phyloP scores from a whole-genome alignment of 176 grass and related monocot genomes.

The Aegilops longissima region DNA sequence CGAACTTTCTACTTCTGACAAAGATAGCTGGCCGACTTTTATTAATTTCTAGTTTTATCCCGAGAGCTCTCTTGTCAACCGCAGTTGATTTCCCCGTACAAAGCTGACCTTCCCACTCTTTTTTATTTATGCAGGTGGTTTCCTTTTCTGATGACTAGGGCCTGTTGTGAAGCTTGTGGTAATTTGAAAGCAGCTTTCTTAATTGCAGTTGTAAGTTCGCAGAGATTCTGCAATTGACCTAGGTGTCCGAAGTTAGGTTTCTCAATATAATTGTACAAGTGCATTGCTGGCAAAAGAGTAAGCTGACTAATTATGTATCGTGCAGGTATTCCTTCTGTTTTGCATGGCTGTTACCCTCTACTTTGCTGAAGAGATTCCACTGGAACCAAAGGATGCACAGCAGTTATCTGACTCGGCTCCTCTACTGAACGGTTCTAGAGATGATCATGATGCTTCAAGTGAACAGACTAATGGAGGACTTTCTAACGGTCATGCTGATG shows the following conservation, averaged over 20 bases:
- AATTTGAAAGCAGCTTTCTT: constrained; percentile 99
- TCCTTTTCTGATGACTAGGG: constrained; percentile 88
- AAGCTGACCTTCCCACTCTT: constrained; percentile 23
- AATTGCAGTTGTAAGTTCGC: constrained; percentile 91
- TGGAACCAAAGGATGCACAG: constrained; percentile 50
- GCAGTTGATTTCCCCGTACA: not conserved
- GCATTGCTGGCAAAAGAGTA: constrained; percentile 9
- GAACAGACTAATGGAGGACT: constrained; percentile 40
- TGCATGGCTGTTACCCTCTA: constrained; percentile 92
- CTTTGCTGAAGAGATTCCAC: constrained; percentile 88
- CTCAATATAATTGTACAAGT: not conserved
- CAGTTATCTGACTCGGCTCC: constrained; percentile 83
- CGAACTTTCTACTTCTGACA: not conserved
- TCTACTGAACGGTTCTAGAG: constrained; percentile 67
- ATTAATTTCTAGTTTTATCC: not conserved
- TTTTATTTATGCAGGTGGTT: constrained; percentile 76
- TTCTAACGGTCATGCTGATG: constrained; percentile 41
- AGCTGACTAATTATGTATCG: constrained; percentile 9
- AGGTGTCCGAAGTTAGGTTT: constrained; percentile 5
- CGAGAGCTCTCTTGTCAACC: not conserved
- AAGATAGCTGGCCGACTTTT: not conserved
- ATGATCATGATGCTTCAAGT: constrained; percentile 42
- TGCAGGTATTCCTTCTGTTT: constrained; percentile 90
- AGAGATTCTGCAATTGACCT: constrained; percentile 18
- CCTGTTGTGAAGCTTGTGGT: constrained; percentile 94